Percentiles rank a stretch among this genome's conserved stretches.
Evolutionary conservation across 2,329 filamentous ascomycete genomes (phyloP).

Genomic region (Harringtonia lauricola): DNA sequence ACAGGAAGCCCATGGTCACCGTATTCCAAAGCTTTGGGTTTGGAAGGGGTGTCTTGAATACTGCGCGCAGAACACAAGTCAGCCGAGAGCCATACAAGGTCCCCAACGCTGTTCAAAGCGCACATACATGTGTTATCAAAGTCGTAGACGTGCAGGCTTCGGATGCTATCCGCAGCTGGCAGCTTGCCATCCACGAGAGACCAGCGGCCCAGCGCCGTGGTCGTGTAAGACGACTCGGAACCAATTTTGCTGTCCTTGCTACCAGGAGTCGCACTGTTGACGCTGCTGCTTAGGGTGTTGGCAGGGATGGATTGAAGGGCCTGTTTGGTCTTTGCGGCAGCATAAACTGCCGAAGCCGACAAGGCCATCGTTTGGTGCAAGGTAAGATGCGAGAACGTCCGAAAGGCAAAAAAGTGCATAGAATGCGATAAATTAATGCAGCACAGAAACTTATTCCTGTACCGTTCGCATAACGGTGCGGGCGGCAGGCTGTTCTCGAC

Average conservation of each 20-base stretch:
- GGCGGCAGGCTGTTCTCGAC: too few species aligned
- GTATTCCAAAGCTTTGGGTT: constrained; percentile 82
- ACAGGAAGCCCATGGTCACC: constrained; percentile 64
- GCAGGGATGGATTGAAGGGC: neutral
- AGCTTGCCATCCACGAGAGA: constrained; percentile 60
- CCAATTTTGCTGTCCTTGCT: neutral
- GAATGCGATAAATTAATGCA: too few species aligned
- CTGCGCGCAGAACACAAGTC: constrained; percentile 26
- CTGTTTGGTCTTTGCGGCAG: neutral
- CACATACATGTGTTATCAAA: constrained; percentile 86
- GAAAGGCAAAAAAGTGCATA: too few species aligned
- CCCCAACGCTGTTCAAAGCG: neutral
- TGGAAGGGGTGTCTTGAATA: constrained; percentile 85
- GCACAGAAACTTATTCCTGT: too few species aligned
- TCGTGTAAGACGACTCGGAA: constrained; percentile 34
- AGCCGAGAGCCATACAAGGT: neutral
- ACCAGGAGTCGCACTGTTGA: too few species aligned
- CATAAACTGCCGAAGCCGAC: constrained; percentile 8
- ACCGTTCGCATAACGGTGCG: too few species aligned
- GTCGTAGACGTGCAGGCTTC: constrained; percentile 83
- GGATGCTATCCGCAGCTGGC: constrained; percentile 55
- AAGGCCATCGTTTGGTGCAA: constrained; percentile 3
- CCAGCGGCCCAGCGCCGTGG: constrained; percentile 74
- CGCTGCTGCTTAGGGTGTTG: neutral
- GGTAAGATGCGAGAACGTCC: neutral